Conservation (phyloP, 2,329 filamentous ascomycete species). For the Didymella lethalis region DNA sequence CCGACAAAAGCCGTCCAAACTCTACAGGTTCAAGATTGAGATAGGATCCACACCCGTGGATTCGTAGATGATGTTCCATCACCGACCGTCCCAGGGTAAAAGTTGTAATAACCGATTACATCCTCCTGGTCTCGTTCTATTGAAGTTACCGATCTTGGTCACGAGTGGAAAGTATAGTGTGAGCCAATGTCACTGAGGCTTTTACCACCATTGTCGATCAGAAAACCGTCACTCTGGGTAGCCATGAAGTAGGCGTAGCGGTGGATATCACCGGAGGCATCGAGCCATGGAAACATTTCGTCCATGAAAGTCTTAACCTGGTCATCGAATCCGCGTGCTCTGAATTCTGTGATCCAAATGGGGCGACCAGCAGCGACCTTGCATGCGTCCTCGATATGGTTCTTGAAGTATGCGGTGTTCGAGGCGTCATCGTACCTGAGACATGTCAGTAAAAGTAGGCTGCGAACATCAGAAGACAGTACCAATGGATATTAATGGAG, state of each 20-base stretch:
- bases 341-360: constrained; percentile 50
- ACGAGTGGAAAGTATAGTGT: constrained; percentile 20
- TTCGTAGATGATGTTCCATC: no score
- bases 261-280: constrained; percentile 35
- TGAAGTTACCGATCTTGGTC: not conserved
- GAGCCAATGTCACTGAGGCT: constrained; percentile 28
- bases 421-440: constrained; percentile 33
- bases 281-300: constrained; percentile 45
- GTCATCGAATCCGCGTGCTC: constrained; percentile 26
- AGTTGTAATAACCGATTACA: no score
- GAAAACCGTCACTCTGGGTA: constrained; percentile 10
- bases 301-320: constrained; percentile 36
- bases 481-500: constrained; percentile 48
- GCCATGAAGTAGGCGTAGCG: constrained; percentile 45
- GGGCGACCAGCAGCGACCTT: constrained; percentile 61
- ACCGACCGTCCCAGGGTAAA: no score
- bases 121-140: not conserved
- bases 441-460: not conserved
- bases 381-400: constrained; percentile 43
- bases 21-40: not conserved
- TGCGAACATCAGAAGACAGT: not conserved
- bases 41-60: no score
- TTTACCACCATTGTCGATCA: constrained; percentile 30
- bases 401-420: constrained; percentile 43
- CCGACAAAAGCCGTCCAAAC: not conserved